Evolutionary conservation across 2,329 filamentous ascomycete species (phyloP), one percentile per base, ranked within the genome.

Genomic region (Claviceps capensis): DNA sequence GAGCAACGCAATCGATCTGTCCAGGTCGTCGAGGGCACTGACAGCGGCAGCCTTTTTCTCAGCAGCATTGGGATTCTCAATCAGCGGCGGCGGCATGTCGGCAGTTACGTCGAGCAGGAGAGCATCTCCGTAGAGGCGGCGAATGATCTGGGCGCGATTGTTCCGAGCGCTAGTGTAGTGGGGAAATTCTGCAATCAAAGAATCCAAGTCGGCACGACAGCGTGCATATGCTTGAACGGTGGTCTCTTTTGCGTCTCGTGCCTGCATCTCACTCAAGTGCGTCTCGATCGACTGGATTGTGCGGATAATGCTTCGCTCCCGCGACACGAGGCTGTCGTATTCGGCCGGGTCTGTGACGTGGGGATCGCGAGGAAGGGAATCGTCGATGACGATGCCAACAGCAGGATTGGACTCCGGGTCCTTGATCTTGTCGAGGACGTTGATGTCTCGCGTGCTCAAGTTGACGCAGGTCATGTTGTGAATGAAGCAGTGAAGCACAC

Each of bases 111-210:
- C 59, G 38, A 81, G 63, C 22, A 83, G 66, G 61, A 82, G 71
- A 2, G 70, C 67, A 60, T 85, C 81, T 11, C 82, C 82, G 56
- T 83, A 81, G 52, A 81, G 66, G 47, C 83, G 71, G 22, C 83
- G 70, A 34, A 77, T 59, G 8, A 83, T 74, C 64, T 90, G 86
- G 2, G 83, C 86, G 48, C 85, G 76, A 65, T 91, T 90, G 63
- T 88, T 85, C 53, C 80, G 77, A 5, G 81, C 83, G 56, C 83
- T 86, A 22, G 85, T 84, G 65, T 90, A 90, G 36, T 69, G 66
- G 3, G 85, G 83, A 50, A 79, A 63, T 23, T 76, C 66, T 2
- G 69, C 60, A 42, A 88, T 77, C 36, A 88, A 70, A 2, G 65
- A 62, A 34, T 74, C 72, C 5, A 90, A 69, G 5, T 69, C 65